phyloP scores from a whole-genome alignment of 768 basidiomycete species.

The Tricholoma terreum region DNA sequence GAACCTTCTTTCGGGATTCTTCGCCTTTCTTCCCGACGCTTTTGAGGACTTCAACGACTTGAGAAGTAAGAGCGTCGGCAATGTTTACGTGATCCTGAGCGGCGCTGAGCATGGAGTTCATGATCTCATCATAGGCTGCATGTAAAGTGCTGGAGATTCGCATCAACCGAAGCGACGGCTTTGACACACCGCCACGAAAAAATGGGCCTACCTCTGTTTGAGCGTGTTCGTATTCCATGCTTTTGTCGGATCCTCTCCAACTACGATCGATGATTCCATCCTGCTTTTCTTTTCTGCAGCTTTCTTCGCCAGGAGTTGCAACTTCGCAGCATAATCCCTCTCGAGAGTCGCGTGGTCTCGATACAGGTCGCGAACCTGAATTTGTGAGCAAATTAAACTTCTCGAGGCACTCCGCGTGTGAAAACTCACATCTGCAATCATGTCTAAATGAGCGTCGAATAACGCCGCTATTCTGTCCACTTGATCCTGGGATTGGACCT shows the following conservation, averaged over 20 bases:
- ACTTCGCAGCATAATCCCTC: slow-evolving; percentile 73
- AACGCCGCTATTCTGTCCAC: slow-evolving; percentile 57
- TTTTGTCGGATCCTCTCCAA: slow-evolving; percentile 70
- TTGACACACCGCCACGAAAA: slow-evolving; percentile 4
- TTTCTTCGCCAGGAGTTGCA: slow-evolving; percentile 64
- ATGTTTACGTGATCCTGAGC: slow-evolving; percentile 70
- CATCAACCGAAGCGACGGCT: neutral
- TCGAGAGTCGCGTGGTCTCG: slow-evolving; percentile 64
- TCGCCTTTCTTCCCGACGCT: slow-evolving; percentile 60
- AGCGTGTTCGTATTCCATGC: slow-evolving; percentile 50
- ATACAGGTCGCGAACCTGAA: slow-evolving; percentile 72
- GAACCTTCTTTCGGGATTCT: slow-evolving; percentile 65
- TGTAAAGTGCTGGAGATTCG: slow-evolving; percentile 59
- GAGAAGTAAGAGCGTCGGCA: slow-evolving; percentile 56
- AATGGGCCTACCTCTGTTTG: slow-evolving; percentile 48
- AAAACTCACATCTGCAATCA: slow-evolving; percentile 58
- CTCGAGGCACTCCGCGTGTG: neutral
- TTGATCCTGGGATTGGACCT: slow-evolving; percentile 53
- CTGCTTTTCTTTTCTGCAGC: slow-evolving; percentile 70
- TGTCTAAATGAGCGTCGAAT: slow-evolving; percentile 63
- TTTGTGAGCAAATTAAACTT: neutral
- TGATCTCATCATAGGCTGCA: slow-evolving; percentile 64
- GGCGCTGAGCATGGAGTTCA: slow-evolving; percentile 53
- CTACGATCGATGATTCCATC: slow-evolving; percentile 47
- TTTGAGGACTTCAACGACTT: slow-evolving; percentile 64